phyloP scores from a whole-genome alignment of 106 monocot genomes.

The Ottelia alismoides region DNA sequence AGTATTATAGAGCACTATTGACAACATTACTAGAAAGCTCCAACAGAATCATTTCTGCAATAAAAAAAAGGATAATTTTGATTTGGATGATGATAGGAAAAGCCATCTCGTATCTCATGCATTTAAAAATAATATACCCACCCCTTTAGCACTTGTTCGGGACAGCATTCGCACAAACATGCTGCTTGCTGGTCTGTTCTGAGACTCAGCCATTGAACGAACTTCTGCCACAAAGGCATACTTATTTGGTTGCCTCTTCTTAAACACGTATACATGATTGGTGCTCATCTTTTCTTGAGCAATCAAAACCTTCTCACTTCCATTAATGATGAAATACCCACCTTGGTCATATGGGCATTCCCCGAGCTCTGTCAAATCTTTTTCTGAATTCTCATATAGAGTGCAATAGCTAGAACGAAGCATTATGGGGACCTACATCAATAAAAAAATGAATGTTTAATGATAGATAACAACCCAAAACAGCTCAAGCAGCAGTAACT shows the following conservation, averaged over 20 bases:
- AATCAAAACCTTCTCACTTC: conserved; percentile 96
- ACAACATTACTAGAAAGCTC: too few relatives aligned
- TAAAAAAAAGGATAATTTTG: neutral
- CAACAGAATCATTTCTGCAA: neutral
- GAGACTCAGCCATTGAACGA: conserved; percentile 94
- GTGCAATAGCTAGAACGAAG: conserved; percentile 89
- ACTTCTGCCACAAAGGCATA: conserved; percentile 95
- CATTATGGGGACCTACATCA: conserved; percentile 82
- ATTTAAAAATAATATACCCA: conserved; percentile 14
- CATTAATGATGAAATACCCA: conserved; percentile 95
- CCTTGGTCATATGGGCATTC: conserved; percentile 98
- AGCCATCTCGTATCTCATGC: neutral
- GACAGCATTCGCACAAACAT: conserved; percentile 99
- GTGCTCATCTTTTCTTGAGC: conserved; percentile 99
- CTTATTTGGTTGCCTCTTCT: conserved; percentile 97
- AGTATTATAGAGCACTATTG: too few relatives aligned
- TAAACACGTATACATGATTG: conserved; percentile 98
- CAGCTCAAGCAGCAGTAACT: neutral
- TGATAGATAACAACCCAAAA: neutral
- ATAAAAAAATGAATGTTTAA: neutral
- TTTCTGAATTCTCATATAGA: conserved; percentile 84
- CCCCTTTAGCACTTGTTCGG: conserved; percentile 93
- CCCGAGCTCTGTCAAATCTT: conserved; percentile 87
- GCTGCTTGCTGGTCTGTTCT: conserved; percentile 93
- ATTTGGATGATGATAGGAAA: neutral